A percentile compares a stretch with the other conserved stretches of the same genome.
phyloP scores from a whole-genome alignment of 1,284 basidiomycete genomes.

The Ceratorhiza oryzae-sativae region DNA sequence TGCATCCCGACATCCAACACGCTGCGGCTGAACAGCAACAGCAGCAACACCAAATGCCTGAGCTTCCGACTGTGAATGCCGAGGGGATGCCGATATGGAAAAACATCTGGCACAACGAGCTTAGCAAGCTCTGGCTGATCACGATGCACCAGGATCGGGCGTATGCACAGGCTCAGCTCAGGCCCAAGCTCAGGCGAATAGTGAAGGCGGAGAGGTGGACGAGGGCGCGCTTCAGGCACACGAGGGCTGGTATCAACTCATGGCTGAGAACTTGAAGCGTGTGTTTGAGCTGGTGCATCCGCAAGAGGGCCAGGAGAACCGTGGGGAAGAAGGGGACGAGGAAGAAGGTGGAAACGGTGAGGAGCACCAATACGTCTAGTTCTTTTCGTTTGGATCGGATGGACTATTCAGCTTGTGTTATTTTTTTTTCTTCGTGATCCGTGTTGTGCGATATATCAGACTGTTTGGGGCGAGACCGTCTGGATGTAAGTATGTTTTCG shows the following conservation, averaged over 20 bases:
- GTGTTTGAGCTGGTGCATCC: neutral
- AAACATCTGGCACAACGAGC: constrained; percentile 69
- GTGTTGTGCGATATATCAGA: neutral
- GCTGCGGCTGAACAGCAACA: constrained; percentile 32
- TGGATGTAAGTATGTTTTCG: constrained; percentile 4
- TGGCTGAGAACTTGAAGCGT: constrained; percentile 31
- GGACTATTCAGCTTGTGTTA: neutral
- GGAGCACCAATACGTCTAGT: constrained; percentile 18
- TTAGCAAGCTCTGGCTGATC: constrained; percentile 70
- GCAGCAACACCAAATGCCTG: constrained; percentile 41
- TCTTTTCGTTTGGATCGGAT: neutral
- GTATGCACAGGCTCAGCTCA: constrained; percentile 54
- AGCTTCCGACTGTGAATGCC: constrained; percentile 71
- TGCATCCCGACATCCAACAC: constrained; percentile 35
- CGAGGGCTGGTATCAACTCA: constrained; percentile 34
- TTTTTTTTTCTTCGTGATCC: neutral
- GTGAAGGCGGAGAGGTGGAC: constrained; percentile 23
- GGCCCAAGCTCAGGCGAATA: constrained; percentile 31
- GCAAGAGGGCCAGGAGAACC: constrained; percentile 17
- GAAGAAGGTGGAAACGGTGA: neutral
- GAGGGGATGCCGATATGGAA: constrained; percentile 81
- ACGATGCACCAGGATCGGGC: constrained; percentile 80
- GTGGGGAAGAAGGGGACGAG: constrained; percentile 10
- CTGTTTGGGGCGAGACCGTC: neutral
- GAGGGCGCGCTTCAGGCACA: constrained; percentile 25